phyloP scores from a whole-genome alignment of 768 basidiomycete species.

The Steccherinum ochraceum region DNA sequence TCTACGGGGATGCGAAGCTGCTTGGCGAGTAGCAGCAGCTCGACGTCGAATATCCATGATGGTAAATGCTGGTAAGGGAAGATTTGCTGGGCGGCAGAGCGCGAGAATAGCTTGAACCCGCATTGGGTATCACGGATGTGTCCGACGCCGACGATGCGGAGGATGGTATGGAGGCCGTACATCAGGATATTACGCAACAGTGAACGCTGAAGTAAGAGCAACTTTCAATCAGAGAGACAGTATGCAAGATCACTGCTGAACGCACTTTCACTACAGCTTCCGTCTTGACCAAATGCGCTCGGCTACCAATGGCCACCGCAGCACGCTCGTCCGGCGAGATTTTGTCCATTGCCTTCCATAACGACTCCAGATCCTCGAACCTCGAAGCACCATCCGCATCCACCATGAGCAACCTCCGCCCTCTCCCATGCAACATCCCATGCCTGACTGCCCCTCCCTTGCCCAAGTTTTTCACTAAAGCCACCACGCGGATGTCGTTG shows the following conservation, averaged over 20 bases:
- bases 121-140: slow-evolving; percentile 94
- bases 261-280: slow-evolving; percentile 90
- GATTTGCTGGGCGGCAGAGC: slow-evolving; percentile 69
- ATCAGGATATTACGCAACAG: slow-evolving; percentile 85
- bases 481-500: slow-evolving; percentile 71
- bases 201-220: slow-evolving; percentile 62
- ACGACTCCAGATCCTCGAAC: slow-evolving; percentile 75
- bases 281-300: slow-evolving; percentile 88
- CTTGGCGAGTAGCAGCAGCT: slow-evolving; percentile 81
- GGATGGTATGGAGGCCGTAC: slow-evolving; percentile 87
- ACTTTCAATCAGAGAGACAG: not conserved
- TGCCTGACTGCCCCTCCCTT: slow-evolving; percentile 94
- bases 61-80: slow-evolving; percentile 85
- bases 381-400: slow-evolving; percentile 93
- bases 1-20: slow-evolving; percentile 69
- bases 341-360: slow-evolving; percentile 71
- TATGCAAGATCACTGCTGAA: not conserved
- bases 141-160: slow-evolving; percentile 83
- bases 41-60: slow-evolving; percentile 97
- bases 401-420: slow-evolving; percentile 77
- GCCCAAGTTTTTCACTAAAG: slow-evolving; percentile 73
- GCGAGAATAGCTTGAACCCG: slow-evolving; percentile 94
- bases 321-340: slow-evolving; percentile 43
- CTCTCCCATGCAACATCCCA: slow-evolving; percentile 80
- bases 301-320: slow-evolving; percentile 73